Percentiles rank a stretch among this genome's conserved stretches.
phyloP scores from a whole-genome alignment of 2,329 filamentous ascomycete genomes.

The Stagonosporopsis rhizophila region DNA sequence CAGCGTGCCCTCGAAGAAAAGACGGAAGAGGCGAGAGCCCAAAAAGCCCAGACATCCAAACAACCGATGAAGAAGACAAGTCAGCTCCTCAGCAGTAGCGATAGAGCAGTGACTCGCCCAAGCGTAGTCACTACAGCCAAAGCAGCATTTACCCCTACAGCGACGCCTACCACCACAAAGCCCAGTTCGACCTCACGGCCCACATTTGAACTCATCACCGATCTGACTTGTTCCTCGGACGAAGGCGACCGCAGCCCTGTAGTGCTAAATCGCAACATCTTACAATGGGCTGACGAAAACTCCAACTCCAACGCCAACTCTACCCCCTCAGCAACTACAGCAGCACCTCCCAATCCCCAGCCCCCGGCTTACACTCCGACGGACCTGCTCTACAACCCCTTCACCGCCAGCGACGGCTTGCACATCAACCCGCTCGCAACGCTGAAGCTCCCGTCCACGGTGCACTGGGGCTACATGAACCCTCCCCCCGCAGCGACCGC shows the following conservation, averaged over 20 bases:
- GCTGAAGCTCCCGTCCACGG: conserved; percentile 32
- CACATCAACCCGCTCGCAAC: conserved; percentile 42
- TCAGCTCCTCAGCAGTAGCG: not conserved
- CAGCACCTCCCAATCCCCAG: conserved; percentile 1
- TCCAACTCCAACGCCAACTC: conserved; percentile 18
- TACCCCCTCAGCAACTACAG: not conserved
- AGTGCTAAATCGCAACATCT: conserved; percentile 48
- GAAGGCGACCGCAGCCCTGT: conserved; percentile 37
- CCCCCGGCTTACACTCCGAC: not conserved
- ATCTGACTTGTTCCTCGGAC: conserved; percentile 31
- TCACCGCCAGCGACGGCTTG: conserved; percentile 29
- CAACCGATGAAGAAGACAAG: not conserved
- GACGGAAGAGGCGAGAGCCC: conserved; percentile 17
- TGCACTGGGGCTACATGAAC: conserved; percentile 17
- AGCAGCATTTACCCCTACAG: not conserved
- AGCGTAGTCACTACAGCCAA: not conserved
- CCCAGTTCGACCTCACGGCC: conserved; percentile 23
- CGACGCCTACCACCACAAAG: conserved; percentile 7
- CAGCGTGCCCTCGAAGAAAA: conserved; percentile 26
- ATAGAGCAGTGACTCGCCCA: not conserved
- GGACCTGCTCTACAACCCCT: conserved; percentile 20
- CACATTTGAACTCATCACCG: conserved; percentile 28
- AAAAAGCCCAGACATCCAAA: not conserved
- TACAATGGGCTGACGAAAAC: conserved; percentile 49
- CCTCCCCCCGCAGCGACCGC: not conserved